Base-by-base conservation (phyloP, 495 filamentous ascomycete genomes). In the Mytilinidion resinicola region DNA sequence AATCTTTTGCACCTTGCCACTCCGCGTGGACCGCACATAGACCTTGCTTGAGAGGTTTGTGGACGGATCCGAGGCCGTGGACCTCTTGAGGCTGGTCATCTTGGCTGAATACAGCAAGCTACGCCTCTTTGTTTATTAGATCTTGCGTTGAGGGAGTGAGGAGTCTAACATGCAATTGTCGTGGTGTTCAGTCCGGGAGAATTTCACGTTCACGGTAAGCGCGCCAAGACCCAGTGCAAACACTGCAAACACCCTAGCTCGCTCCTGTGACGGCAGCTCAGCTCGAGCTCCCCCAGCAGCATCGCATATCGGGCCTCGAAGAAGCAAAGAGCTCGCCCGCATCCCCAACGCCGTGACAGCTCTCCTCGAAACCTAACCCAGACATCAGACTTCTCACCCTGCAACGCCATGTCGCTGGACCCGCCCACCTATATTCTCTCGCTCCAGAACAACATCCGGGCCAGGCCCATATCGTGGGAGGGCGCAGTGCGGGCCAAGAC, bases 1-100 rank as follows among this genome's bases (percentile, higher is more conserved):
- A 70, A 99, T 91, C 76, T 99, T 98, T 74, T 96, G 90, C 57
- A 97, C 93, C 76, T 96, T 97, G 67, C 93, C 93, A 72, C 82
- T 89, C 71, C 87, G 92, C 15, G 90, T 91, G 30, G 93, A 96
- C 56, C 93, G 78, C 60, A 97, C 86, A 66, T 91, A 99, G 61
- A 93, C 81, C 76, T 97, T 95, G 80, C 86, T 95, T 46, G 85
- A 87, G 55, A 96, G 87, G 71, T 87, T 93, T n/a, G 82, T 78
- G 51, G 82, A 78, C 14, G 83, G 79, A 64, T 91, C 90, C 9
- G 79, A 75, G 52, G 77, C 84, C 58, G 82, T 70, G 19, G 88
- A 83, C 64, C 91, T 78, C 73, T 93, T 90, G 56, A 96, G 78
- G 70, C 91, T 96, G 67, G 90, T 90, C 89, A 95, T 96, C n/a